Percentiles rank a stretch among this genome's conserved stretches.
phyloP scores from a whole-genome alignment of 345 rosid genomes.

The Orychophragmus violaceus region DNA sequence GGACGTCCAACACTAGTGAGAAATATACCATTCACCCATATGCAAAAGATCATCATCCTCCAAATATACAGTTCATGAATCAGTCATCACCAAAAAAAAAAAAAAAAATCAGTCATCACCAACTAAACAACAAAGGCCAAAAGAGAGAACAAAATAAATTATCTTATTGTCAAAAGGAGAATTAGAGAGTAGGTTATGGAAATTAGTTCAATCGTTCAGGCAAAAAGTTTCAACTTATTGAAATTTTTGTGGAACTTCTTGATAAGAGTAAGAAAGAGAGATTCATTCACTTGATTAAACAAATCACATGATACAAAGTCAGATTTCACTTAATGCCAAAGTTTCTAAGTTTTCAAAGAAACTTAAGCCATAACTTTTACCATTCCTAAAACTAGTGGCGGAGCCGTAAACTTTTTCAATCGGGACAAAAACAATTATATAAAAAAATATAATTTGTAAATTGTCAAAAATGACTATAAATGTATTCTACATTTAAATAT shows the following conservation, averaged over 20 bases:
- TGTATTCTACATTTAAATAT: too few relatives aligned
- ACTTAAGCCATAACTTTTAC: slow-evolving; percentile 23
- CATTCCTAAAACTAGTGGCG: slow-evolving; percentile 25
- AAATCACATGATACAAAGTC: slow-evolving; percentile 16
- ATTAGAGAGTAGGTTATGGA: slow-evolving; percentile 11
- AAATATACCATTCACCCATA: slow-evolving; percentile 1
- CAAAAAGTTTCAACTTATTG: background rate
- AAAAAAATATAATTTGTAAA: too few relatives aligned
- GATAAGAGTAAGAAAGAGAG: slow-evolving; percentile 8
- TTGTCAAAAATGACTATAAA: too few relatives aligned
- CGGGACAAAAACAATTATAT: too few relatives aligned
- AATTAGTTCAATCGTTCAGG: background rate
- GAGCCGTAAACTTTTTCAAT: too few relatives aligned
- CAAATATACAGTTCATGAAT: slow-evolving; percentile 10
- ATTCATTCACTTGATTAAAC: slow-evolving; percentile 21
- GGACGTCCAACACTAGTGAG: too few relatives aligned
- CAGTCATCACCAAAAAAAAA: slow-evolving; percentile 1
- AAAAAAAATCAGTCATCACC: too few relatives aligned
- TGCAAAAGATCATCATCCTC: too few relatives aligned
- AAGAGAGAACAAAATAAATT: background rate
- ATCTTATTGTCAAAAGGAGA: background rate
- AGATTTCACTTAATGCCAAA: slow-evolving; percentile 15
- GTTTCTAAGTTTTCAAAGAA: slow-evolving; percentile 23
- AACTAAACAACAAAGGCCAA: background rate
- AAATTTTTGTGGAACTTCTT: background rate